Evolutionary conservation across 2,329 filamentous ascomycete genomes (phyloP).

Genomic region (Neonectria magnoliae): DNA sequence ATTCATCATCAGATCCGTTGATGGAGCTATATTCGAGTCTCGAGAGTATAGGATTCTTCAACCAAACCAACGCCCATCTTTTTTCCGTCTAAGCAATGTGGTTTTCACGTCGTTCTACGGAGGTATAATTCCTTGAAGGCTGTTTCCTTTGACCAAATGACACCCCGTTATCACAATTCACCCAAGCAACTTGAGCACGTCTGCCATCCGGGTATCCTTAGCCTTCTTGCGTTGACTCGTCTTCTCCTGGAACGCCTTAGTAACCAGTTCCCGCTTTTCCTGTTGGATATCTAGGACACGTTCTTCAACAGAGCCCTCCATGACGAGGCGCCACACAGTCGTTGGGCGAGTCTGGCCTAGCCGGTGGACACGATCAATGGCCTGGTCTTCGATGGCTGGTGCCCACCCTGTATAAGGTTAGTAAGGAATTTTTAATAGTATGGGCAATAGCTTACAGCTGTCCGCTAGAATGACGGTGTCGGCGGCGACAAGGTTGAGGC

Average conservation of each 20-base stretch:
- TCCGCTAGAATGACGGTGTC: slow-evolving; percentile 87
- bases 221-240: slow-evolving; percentile 58
- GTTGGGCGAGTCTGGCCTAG: slow-evolving; percentile 83
- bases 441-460: slow-evolving; percentile 62
- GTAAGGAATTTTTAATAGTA: neutral
- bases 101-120: neutral
- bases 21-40: neutral
- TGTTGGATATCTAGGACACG: slow-evolving; percentile 80
- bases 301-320: slow-evolving; percentile 85
- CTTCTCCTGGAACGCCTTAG: slow-evolving; percentile 82
- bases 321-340: slow-evolving; percentile 82
- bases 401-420: slow-evolving; percentile 73
- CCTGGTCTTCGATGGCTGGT: slow-evolving; percentile 91
- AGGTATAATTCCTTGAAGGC: neutral
- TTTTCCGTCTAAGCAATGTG: neutral
- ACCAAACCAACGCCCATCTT: neutral
- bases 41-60: neutral
- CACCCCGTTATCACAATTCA: slow-evolving; percentile 23
- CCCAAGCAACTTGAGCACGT: slow-evolving; percentile 61
- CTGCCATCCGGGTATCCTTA: slow-evolving; percentile 66
- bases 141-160: neutral
- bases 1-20: neutral
- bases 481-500: slow-evolving; percentile 85
- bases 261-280: slow-evolving; percentile 81
- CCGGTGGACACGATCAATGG: slow-evolving; percentile 86